Evolutionary conservation across 495 filamentous ascomycete genomes (phyloP), one percentile per base, ranked within the genome.

Genomic region (Apodospora peruviana): DNA sequence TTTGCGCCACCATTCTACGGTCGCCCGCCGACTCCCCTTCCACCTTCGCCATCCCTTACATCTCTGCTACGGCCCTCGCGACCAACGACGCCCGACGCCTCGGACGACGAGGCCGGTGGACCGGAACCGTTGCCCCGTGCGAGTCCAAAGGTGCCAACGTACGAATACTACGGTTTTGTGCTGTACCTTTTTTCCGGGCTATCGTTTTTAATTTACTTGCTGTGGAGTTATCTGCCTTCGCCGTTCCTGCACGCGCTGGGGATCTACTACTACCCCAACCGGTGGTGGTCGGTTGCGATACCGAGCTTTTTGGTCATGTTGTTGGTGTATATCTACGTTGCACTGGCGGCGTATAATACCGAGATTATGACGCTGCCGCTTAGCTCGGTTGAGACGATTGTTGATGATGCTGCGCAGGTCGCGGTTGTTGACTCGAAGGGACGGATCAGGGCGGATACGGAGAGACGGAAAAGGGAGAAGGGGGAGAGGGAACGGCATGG

Each of bases 111-210:
- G 79, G 27, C 80, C 85, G 83, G 45, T 18, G 2, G 40, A 18
- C 19, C 32, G 25, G n/a, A 43, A 21, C 43, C 86, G 0, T 82
- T 96, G 12, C 89, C 93, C 1, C 84, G 90, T 29, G 93, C 90
- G 14, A 85, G 84, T 37, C 93, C 93, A 0, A 91, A 90, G 56
- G 90, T 97, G 1, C 93, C 93, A 8, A 98, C 93, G 0, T 97
- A 98, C 66, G 93, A 98, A 62, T 98, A 98, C 77, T 97, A 98
- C 64, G 93, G 93, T 53, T 97, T 98, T 69, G 91, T 93, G 43
- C 77, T 98, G 21, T 97, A 98, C 65, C 77, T 98, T 21, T 85
- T 87, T 57, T 87, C 83, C 29, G 85, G 79, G 12, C 70, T 90
- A 32, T 81, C 78, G 1, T 97, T 96, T 62, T 65, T 91, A 21